Percentiles rank a stretch among this genome's conserved stretches.
Evolutionary conservation across 192 early-diverging fungal genomes (phyloP).

Genomic region (Paraglomus occultum): DNA sequence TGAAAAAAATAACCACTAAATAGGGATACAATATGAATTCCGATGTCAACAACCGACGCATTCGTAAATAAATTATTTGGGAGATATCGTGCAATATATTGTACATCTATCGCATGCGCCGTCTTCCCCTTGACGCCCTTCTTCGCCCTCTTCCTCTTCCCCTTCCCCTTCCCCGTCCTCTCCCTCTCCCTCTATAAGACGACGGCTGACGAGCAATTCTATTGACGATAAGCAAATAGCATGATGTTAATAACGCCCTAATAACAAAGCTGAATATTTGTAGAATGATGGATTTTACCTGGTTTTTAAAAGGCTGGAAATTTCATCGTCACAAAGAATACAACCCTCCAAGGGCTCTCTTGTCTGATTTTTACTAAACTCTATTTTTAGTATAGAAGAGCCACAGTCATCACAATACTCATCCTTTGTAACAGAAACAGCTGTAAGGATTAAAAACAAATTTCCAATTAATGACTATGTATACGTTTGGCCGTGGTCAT

Average conservation of each 20-base stretch:
- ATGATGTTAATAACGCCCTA: not conserved
- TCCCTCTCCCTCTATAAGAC: slow-evolving; percentile 23
- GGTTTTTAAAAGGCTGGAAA: slow-evolving; percentile 43
- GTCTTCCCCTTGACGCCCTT: too few relatives aligned
- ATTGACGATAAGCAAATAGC: slow-evolving; percentile 24
- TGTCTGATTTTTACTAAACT: slow-evolving; percentile 46
- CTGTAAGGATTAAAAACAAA: too few relatives aligned
- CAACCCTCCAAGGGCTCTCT: slow-evolving; percentile 35
- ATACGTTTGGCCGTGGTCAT: not conserved
- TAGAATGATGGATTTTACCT: slow-evolving; percentile 31
- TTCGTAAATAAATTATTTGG: slow-evolving; percentile 10
- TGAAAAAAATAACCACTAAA: too few relatives aligned
- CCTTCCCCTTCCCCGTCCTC: slow-evolving; percentile 26
- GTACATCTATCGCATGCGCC: not conserved
- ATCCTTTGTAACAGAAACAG: slow-evolving; percentile 36
- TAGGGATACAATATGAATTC: too few relatives aligned
- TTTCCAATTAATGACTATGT: slow-evolving; percentile 5
- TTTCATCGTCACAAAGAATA: slow-evolving; percentile 50
- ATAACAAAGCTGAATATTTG: slow-evolving; percentile 26
- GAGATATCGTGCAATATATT: slow-evolving; percentile 3
- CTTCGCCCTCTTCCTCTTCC: too few relatives aligned
- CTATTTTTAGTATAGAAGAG: slow-evolving; percentile 39
- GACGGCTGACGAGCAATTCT: slow-evolving; percentile 25
- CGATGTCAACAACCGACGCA: not conserved
- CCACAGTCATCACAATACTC: slow-evolving; percentile 43